These are phyloP conservation scores for Phaffia tasmanica DNA, from an alignment of 768 basidiomycete species.

Conservation along the genomic window DNA sequence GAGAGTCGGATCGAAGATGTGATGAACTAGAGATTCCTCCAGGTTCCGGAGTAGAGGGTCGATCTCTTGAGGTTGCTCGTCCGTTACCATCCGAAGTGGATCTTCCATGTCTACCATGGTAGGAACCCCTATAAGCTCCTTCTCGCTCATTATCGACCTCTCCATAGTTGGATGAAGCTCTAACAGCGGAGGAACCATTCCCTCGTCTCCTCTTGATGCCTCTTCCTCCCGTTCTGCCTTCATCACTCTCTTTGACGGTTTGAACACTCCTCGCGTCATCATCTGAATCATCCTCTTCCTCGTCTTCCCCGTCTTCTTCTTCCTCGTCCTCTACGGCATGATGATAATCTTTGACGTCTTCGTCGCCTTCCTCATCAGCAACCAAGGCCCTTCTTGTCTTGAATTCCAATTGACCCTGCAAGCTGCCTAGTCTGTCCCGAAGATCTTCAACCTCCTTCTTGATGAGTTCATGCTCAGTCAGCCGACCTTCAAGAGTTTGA, in stretches of 20 bases:
- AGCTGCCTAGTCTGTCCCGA: conserved; percentile 41
- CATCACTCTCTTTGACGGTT: conserved; percentile 55
- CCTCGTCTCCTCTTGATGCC: conserved; percentile 29
- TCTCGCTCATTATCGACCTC: conserved; percentile 23
- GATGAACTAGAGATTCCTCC: neutral
- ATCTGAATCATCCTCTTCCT: conserved; percentile 49
- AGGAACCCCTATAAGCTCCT: conserved; percentile 49
- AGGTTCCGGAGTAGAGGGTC: conserved; percentile 29
- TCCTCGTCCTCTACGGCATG: neutral
- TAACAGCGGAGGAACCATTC: conserved; percentile 31
- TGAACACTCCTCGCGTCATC: conserved; percentile 61
- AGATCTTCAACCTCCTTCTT: conserved; percentile 64
- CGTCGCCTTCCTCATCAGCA: conserved; percentile 52
- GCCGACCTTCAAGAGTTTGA: conserved; percentile 59
- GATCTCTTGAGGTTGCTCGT: conserved; percentile 46
- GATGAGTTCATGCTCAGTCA: conserved; percentile 72
- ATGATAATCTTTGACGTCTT: conserved; percentile 17
- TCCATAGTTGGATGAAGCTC: conserved; percentile 11
- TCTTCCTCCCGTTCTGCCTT: conserved; percentile 42
- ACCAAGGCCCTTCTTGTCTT: conserved; percentile 40
- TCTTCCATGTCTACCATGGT: conserved; percentile 71
- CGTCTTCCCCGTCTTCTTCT: conserved; percentile 32
- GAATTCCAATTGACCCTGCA: conserved; percentile 30
- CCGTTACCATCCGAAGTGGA: conserved; percentile 40
- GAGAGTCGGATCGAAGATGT: too few species aligned